Evolutionary conservation across 495 filamentous ascomycete genomes (phyloP).

Genomic region (Bacidia rubella): DNA sequence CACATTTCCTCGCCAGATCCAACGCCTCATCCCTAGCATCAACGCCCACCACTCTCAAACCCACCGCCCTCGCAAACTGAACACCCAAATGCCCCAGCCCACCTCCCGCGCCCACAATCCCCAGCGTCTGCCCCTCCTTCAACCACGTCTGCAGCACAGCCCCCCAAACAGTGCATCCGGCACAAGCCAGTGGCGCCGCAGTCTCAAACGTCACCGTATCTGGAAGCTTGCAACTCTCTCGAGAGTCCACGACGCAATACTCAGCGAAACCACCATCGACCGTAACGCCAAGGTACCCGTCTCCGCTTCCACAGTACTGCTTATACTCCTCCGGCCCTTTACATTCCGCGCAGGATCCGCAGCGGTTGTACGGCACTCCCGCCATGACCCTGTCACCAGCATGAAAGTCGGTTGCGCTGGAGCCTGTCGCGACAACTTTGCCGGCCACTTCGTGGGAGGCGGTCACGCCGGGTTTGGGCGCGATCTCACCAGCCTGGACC

Average conservation of each 20-base stretch:
- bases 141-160: constrained; percentile 33
- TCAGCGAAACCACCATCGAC: constrained; percentile 40
- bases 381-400: constrained; percentile 38
- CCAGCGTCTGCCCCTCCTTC: constrained; percentile 33
- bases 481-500: constrained; percentile 31
- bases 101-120: constrained; percentile 42
- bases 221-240: constrained; percentile 31
- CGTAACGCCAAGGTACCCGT: constrained; percentile 29
- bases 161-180: constrained; percentile 40
- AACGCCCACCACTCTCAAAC: constrained; percentile 38
- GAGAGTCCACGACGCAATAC: constrained; percentile 35
- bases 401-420: constrained; percentile 28
- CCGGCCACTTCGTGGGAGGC: constrained; percentile 48
- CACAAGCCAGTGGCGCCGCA: constrained; percentile 44
- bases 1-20: constrained; percentile 27
- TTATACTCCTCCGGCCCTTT: constrained; percentile 25
- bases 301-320: constrained; percentile 35
- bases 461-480: constrained; percentile 33
- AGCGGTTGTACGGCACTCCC: constrained; percentile 32
- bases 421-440: constrained; percentile 37
- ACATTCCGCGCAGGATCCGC: constrained; percentile 37
- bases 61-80: constrained; percentile 41
- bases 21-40: constrained; percentile 44
- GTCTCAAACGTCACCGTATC: constrained; percentile 32
- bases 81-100: constrained; percentile 42